Evolutionary conservation across 495 filamentous ascomycete species (phyloP).

Genomic region (Annulohypoxylon nitens): DNA sequence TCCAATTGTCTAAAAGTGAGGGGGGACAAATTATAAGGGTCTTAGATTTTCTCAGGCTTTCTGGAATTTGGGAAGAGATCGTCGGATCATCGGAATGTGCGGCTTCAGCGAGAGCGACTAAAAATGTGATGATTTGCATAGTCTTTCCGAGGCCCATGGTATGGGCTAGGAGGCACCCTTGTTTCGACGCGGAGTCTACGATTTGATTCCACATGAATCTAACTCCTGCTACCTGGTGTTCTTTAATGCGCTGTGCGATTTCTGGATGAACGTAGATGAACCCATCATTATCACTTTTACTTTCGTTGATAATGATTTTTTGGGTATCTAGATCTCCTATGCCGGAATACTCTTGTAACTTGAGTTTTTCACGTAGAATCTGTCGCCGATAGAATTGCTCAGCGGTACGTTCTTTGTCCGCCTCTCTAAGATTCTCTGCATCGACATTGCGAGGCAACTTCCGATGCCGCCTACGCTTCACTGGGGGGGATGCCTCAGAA

Average conservation of each 20-base stretch:
- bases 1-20: slow-evolving; percentile 83
- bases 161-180: slow-evolving; percentile 89
- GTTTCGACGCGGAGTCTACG: slow-evolving; percentile 65
- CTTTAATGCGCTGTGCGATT: slow-evolving; percentile 65
- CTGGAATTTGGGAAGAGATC: slow-evolving; percentile 75
- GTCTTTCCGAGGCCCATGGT: slow-evolving; percentile 97
- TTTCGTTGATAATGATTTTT: slow-evolving; percentile 76
- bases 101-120: slow-evolving; percentile 78
- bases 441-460: slow-evolving; percentile 60
- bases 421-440: slow-evolving; percentile 62
- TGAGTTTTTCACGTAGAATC: slow-evolving; percentile 57
- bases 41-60: slow-evolving; percentile 68
- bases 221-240: slow-evolving; percentile 75
- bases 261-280: slow-evolving; percentile 64
- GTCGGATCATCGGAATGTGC: slow-evolving; percentile 67
- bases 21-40: slow-evolving; percentile 83
- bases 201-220: slow-evolving; percentile 93
- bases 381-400: slow-evolving; percentile 65
- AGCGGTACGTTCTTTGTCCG: slow-evolving; percentile 58
- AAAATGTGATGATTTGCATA: slow-evolving; percentile 86
- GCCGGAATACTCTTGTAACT: slow-evolving; percentile 48
- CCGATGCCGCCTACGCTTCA: slow-evolving; percentile 55
- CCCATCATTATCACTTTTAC: slow-evolving; percentile 68
- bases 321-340: slow-evolving; percentile 47
- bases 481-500: background rate